Percentiles rank a stretch among this genome's conserved stretches.
Evolutionary conservation across 2,329 filamentous ascomycete species (phyloP).

Genomic region (Xylariales sp.): DNA sequence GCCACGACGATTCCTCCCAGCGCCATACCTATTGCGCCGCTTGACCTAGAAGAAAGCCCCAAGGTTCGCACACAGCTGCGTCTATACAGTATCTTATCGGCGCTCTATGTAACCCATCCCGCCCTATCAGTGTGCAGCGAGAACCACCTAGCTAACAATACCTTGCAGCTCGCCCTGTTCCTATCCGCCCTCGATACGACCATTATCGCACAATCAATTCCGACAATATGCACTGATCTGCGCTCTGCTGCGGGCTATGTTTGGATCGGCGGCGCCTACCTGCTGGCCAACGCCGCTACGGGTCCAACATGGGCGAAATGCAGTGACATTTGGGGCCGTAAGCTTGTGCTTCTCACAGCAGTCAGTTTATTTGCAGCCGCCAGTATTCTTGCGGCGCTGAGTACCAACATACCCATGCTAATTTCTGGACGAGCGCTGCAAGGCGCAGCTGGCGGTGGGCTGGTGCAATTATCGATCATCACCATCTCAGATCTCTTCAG

Average conservation of each 20-base stretch:
- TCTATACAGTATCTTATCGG: conserved; percentile 17
- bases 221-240: conserved; percentile 43
- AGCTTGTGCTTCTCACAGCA: conserved; percentile 31
- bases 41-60: conserved; percentile 13
- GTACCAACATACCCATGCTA: conserved; percentile 31
- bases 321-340: conserved; percentile 38
- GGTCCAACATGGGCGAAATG: conserved; percentile 54
- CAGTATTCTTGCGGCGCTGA: conserved; percentile 30
- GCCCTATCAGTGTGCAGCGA: not conserved
- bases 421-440: conserved; percentile 29
- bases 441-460: conserved; percentile 30
- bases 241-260: conserved; percentile 52
- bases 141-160: not conserved
- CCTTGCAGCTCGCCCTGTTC: conserved; percentile 1
- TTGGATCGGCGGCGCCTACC: conserved; percentile 62
- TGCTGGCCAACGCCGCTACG: conserved; percentile 55
- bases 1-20: not conserved
- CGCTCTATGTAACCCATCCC: conserved; percentile 18
- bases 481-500: conserved; percentile 33
- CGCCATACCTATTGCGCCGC: conserved; percentile 10
- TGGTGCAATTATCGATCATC: conserved; percentile 32
- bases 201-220: conserved; percentile 45
- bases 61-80: conserved; percentile 21
- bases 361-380: conserved; percentile 31
- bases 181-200: conserved; percentile 29